These are phyloP conservation scores for Anthostomella pinea DNA, from an alignment of 2,329 filamentous ascomycete genomes.

Conservation along the genomic window DNA sequence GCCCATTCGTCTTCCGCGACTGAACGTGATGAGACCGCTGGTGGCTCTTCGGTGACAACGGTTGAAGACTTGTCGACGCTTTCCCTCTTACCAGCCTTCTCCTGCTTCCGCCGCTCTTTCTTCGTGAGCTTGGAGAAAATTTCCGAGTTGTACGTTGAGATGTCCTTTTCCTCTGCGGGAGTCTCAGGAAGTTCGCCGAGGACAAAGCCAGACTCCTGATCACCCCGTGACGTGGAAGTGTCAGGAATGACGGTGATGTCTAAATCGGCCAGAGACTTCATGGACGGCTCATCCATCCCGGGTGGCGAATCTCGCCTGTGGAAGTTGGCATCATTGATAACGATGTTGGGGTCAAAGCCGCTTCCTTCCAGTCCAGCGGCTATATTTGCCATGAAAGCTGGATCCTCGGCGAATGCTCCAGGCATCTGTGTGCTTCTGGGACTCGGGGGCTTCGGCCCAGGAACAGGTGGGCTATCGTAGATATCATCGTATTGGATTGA, in stretches of 20 bases:
- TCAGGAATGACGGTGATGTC: background rate
- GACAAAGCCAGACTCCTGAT: slow-evolving; percentile 42
- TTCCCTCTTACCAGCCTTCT: slow-evolving; percentile 34
- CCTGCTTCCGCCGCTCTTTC: slow-evolving; percentile 36
- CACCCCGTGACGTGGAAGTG: slow-evolving; percentile 5
- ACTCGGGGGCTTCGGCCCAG: slow-evolving; percentile 56
- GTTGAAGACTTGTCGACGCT: slow-evolving; percentile 23
- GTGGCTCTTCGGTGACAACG: slow-evolving; percentile 16
- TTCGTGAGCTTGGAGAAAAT: slow-evolving; percentile 26
- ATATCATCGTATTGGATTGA: slow-evolving; percentile 37
- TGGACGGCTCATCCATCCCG: slow-evolving; percentile 54
- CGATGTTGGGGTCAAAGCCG: slow-evolving; percentile 68
- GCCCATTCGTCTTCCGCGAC: slow-evolving; percentile 32
- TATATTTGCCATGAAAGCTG: slow-evolving; percentile 67
- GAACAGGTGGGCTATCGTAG: slow-evolving; percentile 45
- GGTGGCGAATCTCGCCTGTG: slow-evolving; percentile 63
- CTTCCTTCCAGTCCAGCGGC: slow-evolving; percentile 67
- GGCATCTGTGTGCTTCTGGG: slow-evolving; percentile 54
- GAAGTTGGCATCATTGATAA: slow-evolving; percentile 64
- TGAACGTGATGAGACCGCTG: slow-evolving; percentile 15
- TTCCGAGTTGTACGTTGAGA: slow-evolving; percentile 21
- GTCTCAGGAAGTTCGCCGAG: slow-evolving; percentile 46
- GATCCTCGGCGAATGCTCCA: slow-evolving; percentile 63
- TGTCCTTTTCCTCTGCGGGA: slow-evolving; percentile 34
- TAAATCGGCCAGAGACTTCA: slow-evolving; percentile 45